Evolutionary conservation across 2,329 filamentous ascomycete genomes (phyloP).

Genomic region (Trichophyton rubrum): DNA sequence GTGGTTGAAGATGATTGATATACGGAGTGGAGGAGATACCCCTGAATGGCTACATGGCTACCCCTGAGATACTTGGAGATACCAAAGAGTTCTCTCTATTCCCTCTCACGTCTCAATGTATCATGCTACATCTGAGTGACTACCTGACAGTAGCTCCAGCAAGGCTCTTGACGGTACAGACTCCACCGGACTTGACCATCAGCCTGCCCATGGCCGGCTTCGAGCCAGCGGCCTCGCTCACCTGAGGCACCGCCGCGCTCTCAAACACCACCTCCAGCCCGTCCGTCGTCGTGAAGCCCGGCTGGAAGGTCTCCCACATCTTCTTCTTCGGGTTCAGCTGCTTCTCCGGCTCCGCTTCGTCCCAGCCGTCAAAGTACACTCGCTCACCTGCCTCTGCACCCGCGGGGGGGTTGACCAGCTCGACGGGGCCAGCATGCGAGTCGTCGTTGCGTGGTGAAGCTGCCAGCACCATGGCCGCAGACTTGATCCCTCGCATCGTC

Average conservation of each 20-base stretch:
- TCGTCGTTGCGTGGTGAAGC: conserved; percentile 74
- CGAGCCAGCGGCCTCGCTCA: conserved; percentile 54
- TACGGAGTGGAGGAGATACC: no score
- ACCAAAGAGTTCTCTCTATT: background rate
- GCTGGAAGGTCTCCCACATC: conserved; percentile 94
- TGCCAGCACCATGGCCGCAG: conserved; percentile 80
- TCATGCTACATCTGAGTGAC: background rate
- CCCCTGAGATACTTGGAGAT: background rate
- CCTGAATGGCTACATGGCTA: no score
- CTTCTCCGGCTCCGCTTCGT: conserved; percentile 74
- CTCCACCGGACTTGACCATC: conserved; percentile 61
- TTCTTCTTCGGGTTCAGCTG: conserved; percentile 99
- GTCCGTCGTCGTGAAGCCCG: conserved; percentile 84
- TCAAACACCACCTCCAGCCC: conserved; percentile 76
- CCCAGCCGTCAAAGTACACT: conserved; percentile 87
- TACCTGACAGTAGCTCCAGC: conserved; percentile 74
- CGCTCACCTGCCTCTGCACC: conserved; percentile 71
- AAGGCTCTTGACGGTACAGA: conserved; percentile 73
- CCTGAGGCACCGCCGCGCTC: conserved; percentile 59
- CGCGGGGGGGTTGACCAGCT: conserved; percentile 74
- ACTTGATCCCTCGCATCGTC: conserved; percentile 89
- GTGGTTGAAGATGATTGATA: no score
- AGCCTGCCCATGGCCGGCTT: conserved; percentile 45
- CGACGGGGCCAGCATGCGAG: conserved; percentile 80
- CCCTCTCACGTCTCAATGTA: no score